These are phyloP conservation scores for Exophiala spinifera DNA, from an alignment of 2,329 filamentous ascomycete species.

Conservation along the genomic window DNA sequence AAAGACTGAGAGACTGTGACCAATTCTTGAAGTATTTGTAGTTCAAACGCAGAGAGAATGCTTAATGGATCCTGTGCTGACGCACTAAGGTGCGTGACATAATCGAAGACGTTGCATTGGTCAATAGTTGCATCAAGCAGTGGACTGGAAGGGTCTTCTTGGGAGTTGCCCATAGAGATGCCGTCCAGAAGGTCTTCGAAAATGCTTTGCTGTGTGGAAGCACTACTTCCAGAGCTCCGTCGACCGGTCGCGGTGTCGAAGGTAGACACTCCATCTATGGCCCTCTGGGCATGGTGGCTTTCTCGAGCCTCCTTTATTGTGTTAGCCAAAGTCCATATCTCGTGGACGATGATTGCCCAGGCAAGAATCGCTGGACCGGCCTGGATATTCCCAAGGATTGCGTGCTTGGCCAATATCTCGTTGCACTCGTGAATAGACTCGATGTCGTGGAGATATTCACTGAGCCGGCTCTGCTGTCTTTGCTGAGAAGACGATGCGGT, in stretches of 20 bases:
- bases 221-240: constrained; percentile 29
- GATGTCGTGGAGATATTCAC: constrained; percentile 56
- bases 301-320: constrained; percentile 57
- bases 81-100: constrained; percentile 35
- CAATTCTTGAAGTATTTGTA: constrained; percentile 60
- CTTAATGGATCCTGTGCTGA: background rate
- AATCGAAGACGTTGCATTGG: constrained; percentile 47
- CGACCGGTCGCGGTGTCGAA: constrained; percentile 28
- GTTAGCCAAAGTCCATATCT: constrained; percentile 63
- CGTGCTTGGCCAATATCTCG: constrained; percentile 62
- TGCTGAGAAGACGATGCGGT: constrained; percentile 12
- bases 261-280: constrained; percentile 40
- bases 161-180: constrained; percentile 39
- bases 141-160: constrained; percentile 48
- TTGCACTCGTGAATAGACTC: constrained; percentile 71
- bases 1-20: constrained; percentile 64
- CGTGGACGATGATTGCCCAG: constrained; percentile 74
- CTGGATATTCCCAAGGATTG: constrained; percentile 55
- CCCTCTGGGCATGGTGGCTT: constrained; percentile 41
- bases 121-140: constrained; percentile 49
- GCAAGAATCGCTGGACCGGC: constrained; percentile 73
- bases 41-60: constrained; percentile 11
- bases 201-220: constrained; percentile 38
- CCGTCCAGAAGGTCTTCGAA: constrained; percentile 49
- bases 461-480: constrained; percentile 1